Evolutionary conservation across 2,329 filamentous ascomycete species (phyloP).

Genomic region (Fusarium sp.): DNA sequence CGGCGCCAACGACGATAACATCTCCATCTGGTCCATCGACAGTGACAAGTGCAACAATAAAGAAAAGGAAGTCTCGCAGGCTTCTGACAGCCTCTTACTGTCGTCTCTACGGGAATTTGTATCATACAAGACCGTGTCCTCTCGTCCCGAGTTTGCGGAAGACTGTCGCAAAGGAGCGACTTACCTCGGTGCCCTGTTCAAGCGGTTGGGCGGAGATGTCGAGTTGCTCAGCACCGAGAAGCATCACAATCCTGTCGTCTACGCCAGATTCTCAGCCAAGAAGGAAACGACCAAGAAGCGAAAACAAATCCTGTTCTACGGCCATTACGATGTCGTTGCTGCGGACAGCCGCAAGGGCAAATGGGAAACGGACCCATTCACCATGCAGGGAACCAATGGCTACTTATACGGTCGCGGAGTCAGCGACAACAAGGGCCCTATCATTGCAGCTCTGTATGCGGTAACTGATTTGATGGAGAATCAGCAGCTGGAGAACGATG

Average conservation of each 20-base stretch:
- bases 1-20: slow-evolving; percentile 90
- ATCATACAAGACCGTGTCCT: slow-evolving; percentile 91
- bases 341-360: slow-evolving; percentile 85
- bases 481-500: slow-evolving; percentile 86
- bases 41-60: slow-evolving; percentile 53
- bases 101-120: slow-evolving; percentile 87
- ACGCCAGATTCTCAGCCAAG: slow-evolving; percentile 87
- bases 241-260: slow-evolving; percentile 90
- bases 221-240: slow-evolving; percentile 89
- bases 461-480: slow-evolving; percentile 89
- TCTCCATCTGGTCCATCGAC: slow-evolving; percentile 87
- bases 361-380: slow-evolving; percentile 90
- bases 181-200: slow-evolving; percentile 90
- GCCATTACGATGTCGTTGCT: slow-evolving; percentile 96
- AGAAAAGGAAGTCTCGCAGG: slow-evolving; percentile 56
- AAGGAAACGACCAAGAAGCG: slow-evolving; percentile 73
- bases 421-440: slow-evolving; percentile 97
- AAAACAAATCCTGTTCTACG: slow-evolving; percentile 95
- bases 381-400: slow-evolving; percentile 88
- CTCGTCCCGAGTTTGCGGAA: slow-evolving; percentile 84
- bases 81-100: slow-evolving; percentile 67
- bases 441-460: slow-evolving; percentile 93
- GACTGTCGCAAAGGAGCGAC: slow-evolving; percentile 95
- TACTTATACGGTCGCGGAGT: slow-evolving; percentile 97
- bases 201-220: slow-evolving; percentile 88